Percentiles rank a stretch among this genome's conserved stretches.
These are phyloP conservation scores for Lathyrus sativus DNA, from an alignment of 306 rosid genomes.

Conservation along the genomic window DNA sequence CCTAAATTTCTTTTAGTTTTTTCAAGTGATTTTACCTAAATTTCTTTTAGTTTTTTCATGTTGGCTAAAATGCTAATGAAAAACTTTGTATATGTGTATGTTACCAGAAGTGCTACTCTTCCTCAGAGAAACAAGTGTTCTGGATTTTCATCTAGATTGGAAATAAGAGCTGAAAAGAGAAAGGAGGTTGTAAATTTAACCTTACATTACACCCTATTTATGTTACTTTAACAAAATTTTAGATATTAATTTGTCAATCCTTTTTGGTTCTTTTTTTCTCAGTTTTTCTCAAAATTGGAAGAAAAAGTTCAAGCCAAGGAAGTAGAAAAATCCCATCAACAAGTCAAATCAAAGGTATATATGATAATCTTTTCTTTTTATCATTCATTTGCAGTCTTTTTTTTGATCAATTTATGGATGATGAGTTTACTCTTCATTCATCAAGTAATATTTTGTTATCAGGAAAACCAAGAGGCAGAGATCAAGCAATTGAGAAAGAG, in stretches of 20 bases:
- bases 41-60: constrained; percentile 1
- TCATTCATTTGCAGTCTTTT: too few species aligned
- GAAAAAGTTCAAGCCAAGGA: constrained; percentile 92
- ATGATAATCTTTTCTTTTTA: neutral
- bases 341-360: constrained; percentile 79
- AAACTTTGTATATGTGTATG: neutral
- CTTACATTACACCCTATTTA: constrained; percentile 15
- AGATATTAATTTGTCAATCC: constrained; percentile 29
- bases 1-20: neutral
- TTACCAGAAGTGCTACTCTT: constrained; percentile 54
- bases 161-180: constrained; percentile 92
- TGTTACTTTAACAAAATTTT: constrained; percentile 14
- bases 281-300: constrained; percentile 92
- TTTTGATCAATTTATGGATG: too few species aligned
- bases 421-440: neutral
- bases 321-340: constrained; percentile 73
- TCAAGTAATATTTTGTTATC: constrained; percentile 15
- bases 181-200: constrained; percentile 68
- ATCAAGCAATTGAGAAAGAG: constrained; percentile 83
- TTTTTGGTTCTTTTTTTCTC: constrained; percentile 30
- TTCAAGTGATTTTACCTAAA: neutral
- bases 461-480: constrained; percentile 91
- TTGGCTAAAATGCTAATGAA: constrained; percentile 18
- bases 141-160: constrained; percentile 83
- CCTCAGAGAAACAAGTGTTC: constrained; percentile 53